These are phyloP conservation scores for Acanthamoeba comandoni DNA, from an alignment of 208 protist genomes.

Conservation along the genomic window DNA sequence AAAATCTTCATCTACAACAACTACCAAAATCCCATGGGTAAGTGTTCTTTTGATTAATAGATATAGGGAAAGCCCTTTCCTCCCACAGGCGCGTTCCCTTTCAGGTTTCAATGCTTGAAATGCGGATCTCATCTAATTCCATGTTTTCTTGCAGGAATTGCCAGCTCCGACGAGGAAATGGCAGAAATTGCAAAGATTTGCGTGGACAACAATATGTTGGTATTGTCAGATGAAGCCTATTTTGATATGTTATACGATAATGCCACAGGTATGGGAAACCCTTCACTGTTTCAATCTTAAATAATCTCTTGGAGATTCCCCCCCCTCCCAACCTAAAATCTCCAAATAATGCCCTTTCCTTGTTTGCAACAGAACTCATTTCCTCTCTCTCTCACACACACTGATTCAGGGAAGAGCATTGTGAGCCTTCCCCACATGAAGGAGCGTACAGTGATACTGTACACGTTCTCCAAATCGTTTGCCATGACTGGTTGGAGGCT, in stretches of 20 bases:
- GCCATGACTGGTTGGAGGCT: conserved; percentile 77
- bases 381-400: not conserved
- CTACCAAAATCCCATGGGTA: conserved; percentile 77
- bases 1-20: conserved; percentile 80
- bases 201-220: conserved; percentile 67
- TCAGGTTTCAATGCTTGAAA: not conserved
- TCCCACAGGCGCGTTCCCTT: too few species aligned
- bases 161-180: conserved; percentile 74
- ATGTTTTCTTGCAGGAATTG: conserved; percentile 53
- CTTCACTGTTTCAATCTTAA: too few species aligned
- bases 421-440: conserved; percentile 72
- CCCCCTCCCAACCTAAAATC: not conserved
- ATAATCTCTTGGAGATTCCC: too few species aligned
- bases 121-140: not conserved
- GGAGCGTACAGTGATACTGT: conserved; percentile 75
- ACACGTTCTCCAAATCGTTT: conserved; percentile 78
- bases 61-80: too few species aligned
- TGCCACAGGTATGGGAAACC: conserved; percentile 27
- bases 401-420: conserved; percentile 74
- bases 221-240: conserved; percentile 76
- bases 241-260: conserved; percentile 75
- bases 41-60: not conserved
- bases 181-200: conserved; percentile 67
- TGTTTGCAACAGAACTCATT: not conserved
- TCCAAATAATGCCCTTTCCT: conserved; percentile 1